Conservation (phyloP, 2,329 filamentous ascomycete genomes). For the Pseudodiploospora longispora region DNA sequence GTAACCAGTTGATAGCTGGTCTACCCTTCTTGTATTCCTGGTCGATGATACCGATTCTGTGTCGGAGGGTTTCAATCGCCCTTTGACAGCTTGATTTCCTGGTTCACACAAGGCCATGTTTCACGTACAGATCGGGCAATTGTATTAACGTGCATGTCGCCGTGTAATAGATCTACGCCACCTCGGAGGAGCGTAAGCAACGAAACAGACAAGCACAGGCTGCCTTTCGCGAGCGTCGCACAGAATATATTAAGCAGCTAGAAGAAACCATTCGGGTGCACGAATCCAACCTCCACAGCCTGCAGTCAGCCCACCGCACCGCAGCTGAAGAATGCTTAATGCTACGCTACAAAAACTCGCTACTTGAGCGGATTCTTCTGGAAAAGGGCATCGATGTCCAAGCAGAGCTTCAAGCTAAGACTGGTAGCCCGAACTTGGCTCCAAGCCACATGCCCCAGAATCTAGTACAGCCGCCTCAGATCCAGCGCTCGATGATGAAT, state of each 20-base stretch:
- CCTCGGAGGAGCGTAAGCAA: slow-evolving; percentile 96
- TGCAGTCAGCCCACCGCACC: slow-evolving; percentile 89
- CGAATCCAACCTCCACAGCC: slow-evolving; percentile 84
- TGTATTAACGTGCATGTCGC: slow-evolving; percentile 7
- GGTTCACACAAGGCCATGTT: not conserved
- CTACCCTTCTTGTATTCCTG: no score
- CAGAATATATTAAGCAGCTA: slow-evolving; percentile 98
- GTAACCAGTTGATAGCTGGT: no score
- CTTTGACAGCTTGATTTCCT: not conserved
- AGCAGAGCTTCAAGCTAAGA: slow-evolving; percentile 88
- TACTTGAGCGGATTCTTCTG: slow-evolving; percentile 87
- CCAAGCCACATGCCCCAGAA: slow-evolving; percentile 60
- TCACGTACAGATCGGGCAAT: not conserved
- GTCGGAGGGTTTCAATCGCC: no score
- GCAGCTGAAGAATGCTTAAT: slow-evolving; percentile 96
- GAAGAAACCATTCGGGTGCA: slow-evolving; percentile 96
- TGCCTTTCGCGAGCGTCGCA: slow-evolving; percentile 90
- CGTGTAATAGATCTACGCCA: slow-evolving; percentile 77
- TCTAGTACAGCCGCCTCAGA: slow-evolving; percentile 64
- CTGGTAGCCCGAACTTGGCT: slow-evolving; percentile 72
- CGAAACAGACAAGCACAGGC: slow-evolving; percentile 95
- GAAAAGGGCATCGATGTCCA: slow-evolving; percentile 99
- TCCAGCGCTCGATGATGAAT: slow-evolving; percentile 75
- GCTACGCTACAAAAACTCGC: slow-evolving; percentile 96
- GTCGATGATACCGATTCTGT: no score